These are phyloP conservation scores for Malus domestica DNA, from an alignment of 306 rosid species.

Conservation along the genomic window ASM211411v1 NC_041802.1:4895001-4895500, in stretches of 20 bases:
- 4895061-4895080: too few species aligned
- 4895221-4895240: constrained; percentile 17
- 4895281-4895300: constrained; percentile 98
- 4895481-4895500: background rate
- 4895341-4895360: constrained; percentile 88
- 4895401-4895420: constrained; percentile 6
- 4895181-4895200: background rate
- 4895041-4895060: too few species aligned
- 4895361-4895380: constrained; percentile 58
- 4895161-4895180: too few species aligned
- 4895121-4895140: too few species aligned
- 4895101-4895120: too few species aligned
- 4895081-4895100: too few species aligned
- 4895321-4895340: constrained; percentile 88
- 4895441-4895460: background rate
- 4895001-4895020: background rate
- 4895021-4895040: background rate
- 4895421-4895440: background rate
- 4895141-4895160: too few species aligned
- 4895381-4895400: constrained; percentile 6
- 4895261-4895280: constrained; percentile 68
- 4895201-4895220: background rate
- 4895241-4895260: constrained; percentile 75
- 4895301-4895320: constrained; percentile 97
- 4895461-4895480: background rate